phyloP scores from a whole-genome alignment of 305 asterid genomes.

The Ilex paraguariensis region DNA sequence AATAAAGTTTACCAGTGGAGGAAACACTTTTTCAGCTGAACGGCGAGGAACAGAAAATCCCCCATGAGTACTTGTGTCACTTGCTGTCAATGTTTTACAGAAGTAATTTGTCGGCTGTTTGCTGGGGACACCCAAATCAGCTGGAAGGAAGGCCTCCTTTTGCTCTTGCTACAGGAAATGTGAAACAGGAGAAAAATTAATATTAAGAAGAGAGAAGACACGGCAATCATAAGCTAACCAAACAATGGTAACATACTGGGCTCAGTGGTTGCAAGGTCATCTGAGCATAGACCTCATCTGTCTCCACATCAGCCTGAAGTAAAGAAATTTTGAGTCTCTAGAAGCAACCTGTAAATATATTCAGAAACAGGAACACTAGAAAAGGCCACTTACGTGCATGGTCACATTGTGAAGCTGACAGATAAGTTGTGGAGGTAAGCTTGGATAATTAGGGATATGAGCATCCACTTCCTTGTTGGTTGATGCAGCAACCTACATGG shows the following conservation, averaged over 20 bases:
- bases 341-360: constrained; percentile 5
- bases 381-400: constrained; percentile 46
- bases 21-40: constrained; percentile 86
- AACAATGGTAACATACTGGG: constrained; percentile 32
- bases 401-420: constrained; percentile 66
- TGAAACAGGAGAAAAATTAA: neutral
- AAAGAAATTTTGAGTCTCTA: constrained; percentile 16
- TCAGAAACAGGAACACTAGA: constrained; percentile 8
- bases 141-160: constrained; percentile 64
- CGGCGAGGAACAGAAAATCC: constrained; percentile 90
- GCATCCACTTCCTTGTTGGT: constrained; percentile 66
- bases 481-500: constrained; percentile 53
- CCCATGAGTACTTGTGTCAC: constrained; percentile 85
- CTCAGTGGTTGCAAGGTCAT: constrained; percentile 63
- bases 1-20: constrained; percentile 50
- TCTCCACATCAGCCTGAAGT: constrained; percentile 61
- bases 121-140: constrained; percentile 56
- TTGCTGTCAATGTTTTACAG: constrained; percentile 79
- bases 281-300: constrained; percentile 69
- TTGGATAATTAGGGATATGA: constrained; percentile 57
- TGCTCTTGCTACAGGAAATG: constrained; percentile 58
- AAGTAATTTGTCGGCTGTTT: constrained; percentile 76
- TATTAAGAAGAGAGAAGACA: neutral
- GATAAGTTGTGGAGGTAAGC: constrained; percentile 58
- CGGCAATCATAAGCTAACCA: neutral